Base-by-base conservation (phyloP, 441 rosid species). In the Eutrema salsugineum region DNA sequence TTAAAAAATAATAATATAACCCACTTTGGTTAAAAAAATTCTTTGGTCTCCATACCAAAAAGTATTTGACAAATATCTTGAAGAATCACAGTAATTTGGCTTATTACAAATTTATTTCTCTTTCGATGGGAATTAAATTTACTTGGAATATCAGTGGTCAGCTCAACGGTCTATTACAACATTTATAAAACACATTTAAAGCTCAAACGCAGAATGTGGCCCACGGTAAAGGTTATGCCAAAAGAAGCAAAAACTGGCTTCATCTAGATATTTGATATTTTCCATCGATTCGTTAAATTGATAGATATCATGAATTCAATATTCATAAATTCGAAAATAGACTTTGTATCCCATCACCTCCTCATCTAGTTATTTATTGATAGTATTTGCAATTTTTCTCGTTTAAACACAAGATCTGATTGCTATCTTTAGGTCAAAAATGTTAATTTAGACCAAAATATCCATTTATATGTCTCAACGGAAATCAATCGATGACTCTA, bases 101-200 rank as follows among this genome's bases (percentile, higher is more conserved):
- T 48, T 8, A 49, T 22, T 36, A 12, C n/a, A 22, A 12, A 11
- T 50, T 5, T 51, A 15, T 5, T 7, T 33, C 14, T 50, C 30
- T 38, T 1, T 11, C 11, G 20, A 17, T 43, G 43, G 43, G 48
- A 65, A 38, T 30, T 66, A 68, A 59, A 74, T 66, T 33, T 67
- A 60, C 56, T 49, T 57, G 47, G 56, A 24, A 59, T 43, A 74
- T 8, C 40, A 67, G 11, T 60, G 69, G 73, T 59, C 69, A 68
- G 73, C 58, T 51, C 78, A 75, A 53, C 78, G 73, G 78, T 61
- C 58, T 61, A 53, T 46, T 11, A 11, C 73, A 62, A 48, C 78
- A 68, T 61, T 75, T 68, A 67, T 67, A 44, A 66, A 8, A 72
- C 57, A 51, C 64, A 68, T 75, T 75, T 61, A 75, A 51, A 50